Conservation (phyloP, 257 asterid species). For the Penstemon barbatus region DNA sequence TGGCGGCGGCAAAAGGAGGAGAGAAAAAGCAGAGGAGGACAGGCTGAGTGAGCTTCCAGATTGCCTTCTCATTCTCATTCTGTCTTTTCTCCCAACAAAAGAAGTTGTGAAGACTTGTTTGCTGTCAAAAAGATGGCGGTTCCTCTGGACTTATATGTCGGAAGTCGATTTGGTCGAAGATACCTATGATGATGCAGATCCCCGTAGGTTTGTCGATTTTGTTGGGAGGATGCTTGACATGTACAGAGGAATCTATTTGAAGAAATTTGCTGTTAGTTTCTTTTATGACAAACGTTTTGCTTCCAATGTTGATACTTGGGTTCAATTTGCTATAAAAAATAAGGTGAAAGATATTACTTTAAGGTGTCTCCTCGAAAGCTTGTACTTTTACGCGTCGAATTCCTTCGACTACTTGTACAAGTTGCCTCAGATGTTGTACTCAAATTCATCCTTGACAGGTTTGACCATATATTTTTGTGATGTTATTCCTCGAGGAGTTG, state of each 20-base stretch:
- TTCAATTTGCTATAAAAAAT: neutral
- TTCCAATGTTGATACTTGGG: neutral
- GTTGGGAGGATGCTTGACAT: neutral
- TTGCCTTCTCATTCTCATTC: neutral
- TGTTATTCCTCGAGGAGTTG: neutral
- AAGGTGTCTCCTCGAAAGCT: neutral
- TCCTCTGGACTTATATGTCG: no score
- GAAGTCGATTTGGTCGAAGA: no score
- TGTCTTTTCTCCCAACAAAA: neutral
- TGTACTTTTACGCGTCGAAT: no score
- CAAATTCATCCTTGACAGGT: neutral
- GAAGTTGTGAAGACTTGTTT: neutral
- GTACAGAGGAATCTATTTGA: neutral
- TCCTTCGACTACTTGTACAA: no score
- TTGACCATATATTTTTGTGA: neutral
- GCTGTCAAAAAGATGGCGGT: neutral
- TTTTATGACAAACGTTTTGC: neutral
- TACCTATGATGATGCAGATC: no score
- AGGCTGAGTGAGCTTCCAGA: neutral
- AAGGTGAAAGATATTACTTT: neutral
- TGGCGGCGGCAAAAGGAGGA: no score
- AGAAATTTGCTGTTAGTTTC: neutral
- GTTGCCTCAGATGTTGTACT: neutral
- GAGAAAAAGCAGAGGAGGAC: no score
- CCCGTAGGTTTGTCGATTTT: no score